Percentiles rank a stretch among this genome's conserved stretches.
phyloP scores from a whole-genome alignment of 306 rosid genomes.

The Trifolium dubium region DNA sequence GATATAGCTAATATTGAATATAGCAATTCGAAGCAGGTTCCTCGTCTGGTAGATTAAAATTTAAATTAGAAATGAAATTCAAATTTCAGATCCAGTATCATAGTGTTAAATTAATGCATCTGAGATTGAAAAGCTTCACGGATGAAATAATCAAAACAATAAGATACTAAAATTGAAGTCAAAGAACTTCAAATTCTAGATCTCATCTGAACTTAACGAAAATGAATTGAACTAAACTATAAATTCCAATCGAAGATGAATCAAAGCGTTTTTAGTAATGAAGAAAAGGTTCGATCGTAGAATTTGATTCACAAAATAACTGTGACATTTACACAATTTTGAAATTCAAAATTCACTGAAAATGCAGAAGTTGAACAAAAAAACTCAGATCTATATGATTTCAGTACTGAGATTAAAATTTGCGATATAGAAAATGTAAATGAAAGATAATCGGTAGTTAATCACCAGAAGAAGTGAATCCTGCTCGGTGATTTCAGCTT shows the following conservation, averaged over 20 bases:
- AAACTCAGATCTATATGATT: background rate
- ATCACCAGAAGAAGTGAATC: constrained; percentile 94
- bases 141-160: background rate
- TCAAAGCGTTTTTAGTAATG: background rate
- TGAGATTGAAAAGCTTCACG: background rate
- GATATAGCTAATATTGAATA: constrained; percentile 92
- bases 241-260: background rate
- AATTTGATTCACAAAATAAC: constrained; percentile 20
- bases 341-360: constrained; percentile 34
- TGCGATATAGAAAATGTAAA: constrained; percentile 34
- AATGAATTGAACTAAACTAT: background rate
- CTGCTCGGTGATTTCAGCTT: constrained; percentile 93
- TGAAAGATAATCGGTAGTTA: constrained; percentile 26
- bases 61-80: constrained; percentile 30
- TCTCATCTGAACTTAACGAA: constrained; percentile 4
- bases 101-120: background rate
- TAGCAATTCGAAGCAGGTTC: constrained; percentile 94
- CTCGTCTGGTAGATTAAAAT: constrained; percentile 64
- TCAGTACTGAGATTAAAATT: background rate
- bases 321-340: background rate
- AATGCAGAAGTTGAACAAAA: constrained; percentile 32
- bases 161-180: constrained; percentile 8
- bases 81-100: constrained; percentile 20
- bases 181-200: constrained; percentile 21
- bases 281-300: constrained; percentile 1